Conservation (phyloP, 371 early-diverging fungal genomes). For the Lichtheimia ornata region DNA sequence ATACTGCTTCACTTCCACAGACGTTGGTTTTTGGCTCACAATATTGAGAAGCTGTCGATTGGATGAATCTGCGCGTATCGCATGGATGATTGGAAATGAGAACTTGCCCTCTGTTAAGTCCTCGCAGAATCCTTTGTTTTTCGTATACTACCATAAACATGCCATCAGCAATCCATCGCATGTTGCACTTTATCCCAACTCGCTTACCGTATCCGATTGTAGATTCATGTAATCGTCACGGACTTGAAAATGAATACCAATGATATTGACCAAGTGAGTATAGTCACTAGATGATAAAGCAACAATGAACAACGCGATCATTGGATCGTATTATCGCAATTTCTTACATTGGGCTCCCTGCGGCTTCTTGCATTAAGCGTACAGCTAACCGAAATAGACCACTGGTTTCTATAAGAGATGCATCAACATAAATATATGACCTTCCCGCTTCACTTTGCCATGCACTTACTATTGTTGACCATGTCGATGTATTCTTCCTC, state of each 20-base stretch:
- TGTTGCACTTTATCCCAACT: background rate
- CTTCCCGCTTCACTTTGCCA: background rate
- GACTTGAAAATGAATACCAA: conserved; percentile 94
- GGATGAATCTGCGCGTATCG: conserved; percentile 62
- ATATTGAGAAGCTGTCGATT: conserved; percentile 79
- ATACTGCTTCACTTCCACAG: conserved; percentile 83
- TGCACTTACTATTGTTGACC: conserved; percentile 80
- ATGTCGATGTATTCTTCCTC: conserved; percentile 87
- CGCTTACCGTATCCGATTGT: conserved; percentile 69
- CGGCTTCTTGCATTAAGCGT: conserved; percentile 82
- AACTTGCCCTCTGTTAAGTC: conserved; percentile 98
- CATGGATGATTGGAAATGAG: conserved; percentile 91
- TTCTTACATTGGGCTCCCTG: conserved; percentile 50
- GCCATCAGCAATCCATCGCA: background rate
- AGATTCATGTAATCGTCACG: conserved; percentile 96
- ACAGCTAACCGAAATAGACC: conserved; percentile 91
- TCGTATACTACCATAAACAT: conserved; percentile 60
- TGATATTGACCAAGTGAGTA: conserved; percentile 75
- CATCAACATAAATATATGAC: background rate
- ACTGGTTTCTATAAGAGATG: conserved; percentile 75
- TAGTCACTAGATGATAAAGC: conserved; percentile 54
- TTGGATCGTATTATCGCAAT: background rate
- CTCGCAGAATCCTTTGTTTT: conserved; percentile 95
- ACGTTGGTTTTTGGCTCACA: conserved; percentile 79
- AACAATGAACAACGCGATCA: background rate